These are phyloP conservation scores for Magnaporthales sp. DNA, from an alignment of 2,329 filamentous ascomycete species.

Conservation along the genomic window DNA sequence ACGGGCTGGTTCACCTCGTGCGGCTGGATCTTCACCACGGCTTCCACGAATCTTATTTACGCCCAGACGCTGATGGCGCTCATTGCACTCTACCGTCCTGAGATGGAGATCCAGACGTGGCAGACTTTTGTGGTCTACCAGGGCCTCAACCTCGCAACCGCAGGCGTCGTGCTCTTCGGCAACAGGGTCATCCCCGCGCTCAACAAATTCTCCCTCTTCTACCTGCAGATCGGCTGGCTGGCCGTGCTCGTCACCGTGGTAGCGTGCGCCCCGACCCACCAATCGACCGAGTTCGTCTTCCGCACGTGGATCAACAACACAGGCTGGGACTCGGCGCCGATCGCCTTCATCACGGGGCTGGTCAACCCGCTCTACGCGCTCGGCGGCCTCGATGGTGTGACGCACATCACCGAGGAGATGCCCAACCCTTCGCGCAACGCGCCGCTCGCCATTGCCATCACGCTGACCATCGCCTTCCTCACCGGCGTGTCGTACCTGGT, in stretches of 20 bases:
- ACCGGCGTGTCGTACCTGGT: slow-evolving; percentile 41
- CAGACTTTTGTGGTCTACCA: slow-evolving; percentile 38
- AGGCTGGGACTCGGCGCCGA: slow-evolving; percentile 38
- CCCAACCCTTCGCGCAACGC: slow-evolving; percentile 31
- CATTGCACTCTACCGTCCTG: slow-evolving; percentile 29
- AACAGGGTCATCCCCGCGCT: slow-evolving; percentile 32
- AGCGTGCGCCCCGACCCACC: slow-evolving; percentile 34
- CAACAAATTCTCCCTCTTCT: slow-evolving; percentile 35
- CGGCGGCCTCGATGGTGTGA: slow-evolving; percentile 36
- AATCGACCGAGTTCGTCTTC: slow-evolving; percentile 39
- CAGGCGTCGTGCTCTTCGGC: slow-evolving; percentile 36
- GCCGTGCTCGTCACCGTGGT: slow-evolving; percentile 37
- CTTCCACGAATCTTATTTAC: slow-evolving; percentile 34
- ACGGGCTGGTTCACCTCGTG: slow-evolving; percentile 34
- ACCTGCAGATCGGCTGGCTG: slow-evolving; percentile 37
- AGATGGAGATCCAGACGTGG: slow-evolving; percentile 32
- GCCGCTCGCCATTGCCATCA: slow-evolving; percentile 30
- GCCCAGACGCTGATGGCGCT: slow-evolving; percentile 30
- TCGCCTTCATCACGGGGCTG: slow-evolving; percentile 41
- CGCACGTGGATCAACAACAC: slow-evolving; percentile 43
- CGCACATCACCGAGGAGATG: slow-evolving; percentile 43
- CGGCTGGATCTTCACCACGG: slow-evolving; percentile 34
- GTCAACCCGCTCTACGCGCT: slow-evolving; percentile 38
- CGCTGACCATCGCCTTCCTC: slow-evolving; percentile 36
- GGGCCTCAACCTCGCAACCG: slow-evolving; percentile 31